Percentiles rank a stretch among this genome's conserved stretches.
These are phyloP conservation scores for Hygrophorus pudorinus DNA, from an alignment of 768 basidiomycete species.

Conservation along the genomic window DNA sequence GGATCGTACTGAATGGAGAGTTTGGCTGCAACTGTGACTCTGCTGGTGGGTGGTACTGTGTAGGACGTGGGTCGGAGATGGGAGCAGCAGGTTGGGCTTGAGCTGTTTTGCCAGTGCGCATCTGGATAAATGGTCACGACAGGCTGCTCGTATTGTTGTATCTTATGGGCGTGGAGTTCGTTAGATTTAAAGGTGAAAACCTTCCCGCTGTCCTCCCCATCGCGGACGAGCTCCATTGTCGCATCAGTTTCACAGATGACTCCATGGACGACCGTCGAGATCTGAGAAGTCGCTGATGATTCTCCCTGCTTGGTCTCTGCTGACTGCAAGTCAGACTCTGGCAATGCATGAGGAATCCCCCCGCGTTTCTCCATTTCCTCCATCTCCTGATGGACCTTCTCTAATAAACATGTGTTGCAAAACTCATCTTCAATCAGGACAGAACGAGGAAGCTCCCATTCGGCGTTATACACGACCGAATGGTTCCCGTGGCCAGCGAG, in stretches of 20 bases:
- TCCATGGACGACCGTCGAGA: no score
- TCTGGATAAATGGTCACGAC: constrained; percentile 16
- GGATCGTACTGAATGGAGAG: constrained; percentile 18
- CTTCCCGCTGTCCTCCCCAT: background rate
- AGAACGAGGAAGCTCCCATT: constrained; percentile 41
- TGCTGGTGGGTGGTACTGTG: constrained; percentile 24
- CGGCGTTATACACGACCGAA: constrained; percentile 39
- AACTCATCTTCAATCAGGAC: constrained; percentile 23
- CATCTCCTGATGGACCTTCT: constrained; percentile 19
- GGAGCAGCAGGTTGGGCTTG: constrained; percentile 19
- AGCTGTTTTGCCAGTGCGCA: constrained; percentile 23
- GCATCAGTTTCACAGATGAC: no score
- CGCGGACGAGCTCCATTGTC: no score
- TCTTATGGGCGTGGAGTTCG: constrained; percentile 29
- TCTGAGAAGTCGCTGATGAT: no score
- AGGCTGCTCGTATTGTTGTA: constrained; percentile 22
- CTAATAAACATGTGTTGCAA: constrained; percentile 29
- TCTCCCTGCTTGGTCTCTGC: no score
- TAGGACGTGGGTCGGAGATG: no score
- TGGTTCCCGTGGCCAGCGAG: constrained; percentile 38
- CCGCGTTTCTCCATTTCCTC: constrained; percentile 3
- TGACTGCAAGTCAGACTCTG: no score
- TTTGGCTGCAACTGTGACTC: constrained; percentile 23
- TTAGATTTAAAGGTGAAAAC: background rate
- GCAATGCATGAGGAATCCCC: no score